Evolutionary conservation across 257 asterid genomes (phyloP).

Genomic region (Primulina tabacum): DNA sequence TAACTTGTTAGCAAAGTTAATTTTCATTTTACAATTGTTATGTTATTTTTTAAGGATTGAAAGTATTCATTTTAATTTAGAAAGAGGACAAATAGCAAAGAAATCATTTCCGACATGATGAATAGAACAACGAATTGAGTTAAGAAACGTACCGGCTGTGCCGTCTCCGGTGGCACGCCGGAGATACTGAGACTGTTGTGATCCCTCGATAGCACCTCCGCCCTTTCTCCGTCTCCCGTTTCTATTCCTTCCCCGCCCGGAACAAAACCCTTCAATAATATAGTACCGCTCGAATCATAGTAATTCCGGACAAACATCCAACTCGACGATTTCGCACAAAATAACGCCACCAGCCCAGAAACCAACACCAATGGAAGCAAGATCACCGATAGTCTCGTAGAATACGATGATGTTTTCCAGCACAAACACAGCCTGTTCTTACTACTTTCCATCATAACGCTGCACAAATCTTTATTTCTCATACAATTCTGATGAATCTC

Average conservation of each 20-base stretch:
- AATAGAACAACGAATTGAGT: not conserved
- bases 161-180: slow-evolving; percentile 35
- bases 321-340: slow-evolving; percentile 24
- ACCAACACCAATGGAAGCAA: slow-evolving; percentile 46
- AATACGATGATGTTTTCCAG: slow-evolving; percentile 38
- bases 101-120: not conserved
- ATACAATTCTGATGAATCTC: too few relatives aligned
- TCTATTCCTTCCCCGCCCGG: slow-evolving; percentile 28
- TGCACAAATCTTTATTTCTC: not conserved
- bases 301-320: slow-evolving; percentile 11
- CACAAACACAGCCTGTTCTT: slow-evolving; percentile 33
- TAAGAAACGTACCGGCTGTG: slow-evolving; percentile 21
- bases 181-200: slow-evolving; percentile 30
- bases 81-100: not conserved
- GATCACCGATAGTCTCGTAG: slow-evolving; percentile 45
- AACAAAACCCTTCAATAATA: slow-evolving; percentile 1
- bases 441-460: slow-evolving; percentile 27
- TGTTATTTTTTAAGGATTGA: too few relatives aligned
- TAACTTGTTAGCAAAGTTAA: too few relatives aligned
- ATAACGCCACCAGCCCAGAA: slow-evolving; percentile 28
- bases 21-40: too few relatives aligned
- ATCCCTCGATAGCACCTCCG: slow-evolving; percentile 35
- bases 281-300: slow-evolving; percentile 6
- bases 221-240: slow-evolving; percentile 34
- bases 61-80: too few relatives aligned